phyloP scores from a whole-genome alignment of 2,329 filamentous ascomycete species.

The Catunica adiposa region DNA sequence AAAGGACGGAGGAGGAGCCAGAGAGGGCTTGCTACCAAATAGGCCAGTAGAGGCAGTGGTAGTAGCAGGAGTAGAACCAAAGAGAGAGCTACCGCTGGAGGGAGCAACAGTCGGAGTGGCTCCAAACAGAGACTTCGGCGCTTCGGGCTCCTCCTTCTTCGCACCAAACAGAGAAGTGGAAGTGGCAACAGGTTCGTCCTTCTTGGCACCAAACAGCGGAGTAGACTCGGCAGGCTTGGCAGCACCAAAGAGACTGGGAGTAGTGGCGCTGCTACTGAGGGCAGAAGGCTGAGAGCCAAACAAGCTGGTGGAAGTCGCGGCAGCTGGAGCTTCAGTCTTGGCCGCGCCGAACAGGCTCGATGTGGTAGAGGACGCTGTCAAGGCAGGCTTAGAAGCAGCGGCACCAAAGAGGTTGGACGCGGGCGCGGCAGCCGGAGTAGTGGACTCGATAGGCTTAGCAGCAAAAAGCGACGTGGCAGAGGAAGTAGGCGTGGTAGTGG shows the following conservation, averaged over 20 bases:
- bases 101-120: slow-evolving; percentile 1
- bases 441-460: slow-evolving; percentile 18
- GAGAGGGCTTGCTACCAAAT: slow-evolving; percentile 19
- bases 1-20: slow-evolving; percentile 10
- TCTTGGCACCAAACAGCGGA: slow-evolving; percentile 15
- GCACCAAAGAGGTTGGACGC: slow-evolving; percentile 25
- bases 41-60: slow-evolving; percentile 16
- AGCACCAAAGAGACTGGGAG: slow-evolving; percentile 17
- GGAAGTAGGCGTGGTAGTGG: slow-evolving; percentile 3
- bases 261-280: slow-evolving; percentile 14
- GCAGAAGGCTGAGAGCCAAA: slow-evolving; percentile 26
- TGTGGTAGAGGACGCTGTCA: slow-evolving; percentile 5
- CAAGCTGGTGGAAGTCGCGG: slow-evolving; percentile 19
- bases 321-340: slow-evolving; percentile 19
- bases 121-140: slow-evolving; percentile 12
- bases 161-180: slow-evolving; percentile 17
- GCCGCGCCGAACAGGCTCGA: slow-evolving; percentile 13
- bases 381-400: not conserved
- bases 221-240: slow-evolving; percentile 18
- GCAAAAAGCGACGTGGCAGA: slow-evolving; percentile 9
- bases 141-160: slow-evolving; percentile 8
- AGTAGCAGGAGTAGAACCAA: slow-evolving; percentile 8
- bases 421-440: slow-evolving; percentile 17
- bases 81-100: slow-evolving; percentile 12
- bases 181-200: slow-evolving; percentile 6